A percentile compares a stretch with the other conserved stretches of the same genome.
Evolutionary conservation across 345 rosid genomes (phyloP).

Genomic region (Eucalyptus tenuipes): DNA sequence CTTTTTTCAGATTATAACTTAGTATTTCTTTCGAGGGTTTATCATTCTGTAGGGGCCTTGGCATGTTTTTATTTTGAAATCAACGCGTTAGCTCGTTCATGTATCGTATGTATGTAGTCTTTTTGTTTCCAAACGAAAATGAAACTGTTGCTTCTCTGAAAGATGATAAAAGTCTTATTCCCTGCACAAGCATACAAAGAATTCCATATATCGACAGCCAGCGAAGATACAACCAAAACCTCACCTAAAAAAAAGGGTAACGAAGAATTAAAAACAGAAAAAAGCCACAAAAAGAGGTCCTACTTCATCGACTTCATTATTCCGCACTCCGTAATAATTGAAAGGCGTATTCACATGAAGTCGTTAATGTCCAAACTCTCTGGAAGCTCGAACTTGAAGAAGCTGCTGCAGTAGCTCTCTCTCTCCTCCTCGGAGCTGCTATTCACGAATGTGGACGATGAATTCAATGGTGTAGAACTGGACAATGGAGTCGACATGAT

Average conservation of each 20-base stretch:
- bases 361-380: constrained; percentile 54
- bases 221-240: not conserved
- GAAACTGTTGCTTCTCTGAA: not conserved
- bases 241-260: not conserved
- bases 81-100: not conserved
- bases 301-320: not conserved
- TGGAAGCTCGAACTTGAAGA: constrained; percentile 68
- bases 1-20: not conserved
- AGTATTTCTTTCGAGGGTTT: not conserved
- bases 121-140: not conserved
- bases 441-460: constrained; percentile 34
- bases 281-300: not conserved
- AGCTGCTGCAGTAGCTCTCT: constrained; percentile 59
- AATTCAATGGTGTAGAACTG: constrained; percentile 34
- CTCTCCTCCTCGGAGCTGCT: constrained; percentile 54
- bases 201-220: constrained; percentile 4
- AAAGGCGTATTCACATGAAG: constrained; percentile 30
- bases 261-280: not conserved
- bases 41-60: not conserved
- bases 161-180: not conserved
- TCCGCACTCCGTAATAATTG: not conserved
- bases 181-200: not conserved
- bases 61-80: not conserved
- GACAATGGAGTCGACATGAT: constrained; percentile 48
- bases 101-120: not conserved